Conservation (phyloP, 164 flowering plant species). For the Malania oleifera region DNA sequence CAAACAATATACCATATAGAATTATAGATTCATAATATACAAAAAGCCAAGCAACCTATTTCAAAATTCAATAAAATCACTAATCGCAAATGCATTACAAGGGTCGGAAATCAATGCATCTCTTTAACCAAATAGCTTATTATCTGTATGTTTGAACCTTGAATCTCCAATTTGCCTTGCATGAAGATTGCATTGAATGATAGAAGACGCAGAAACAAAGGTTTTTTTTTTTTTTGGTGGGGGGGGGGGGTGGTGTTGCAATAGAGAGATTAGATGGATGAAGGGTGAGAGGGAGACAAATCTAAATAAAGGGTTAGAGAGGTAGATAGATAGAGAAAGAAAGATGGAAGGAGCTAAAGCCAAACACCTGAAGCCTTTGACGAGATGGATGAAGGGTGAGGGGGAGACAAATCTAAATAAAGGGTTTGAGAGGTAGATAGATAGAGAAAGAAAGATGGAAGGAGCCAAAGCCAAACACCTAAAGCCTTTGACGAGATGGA, state of each 20-base stretch:
- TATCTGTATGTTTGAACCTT: conserved; percentile 9
- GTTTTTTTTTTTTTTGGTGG: too few species aligned
- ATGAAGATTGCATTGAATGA: conserved; percentile 1
- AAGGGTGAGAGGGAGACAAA: background rate
- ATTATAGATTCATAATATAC: background rate
- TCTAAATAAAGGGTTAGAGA: conserved; percentile 19
- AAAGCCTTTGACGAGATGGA: background rate
- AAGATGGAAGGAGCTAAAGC: conserved; percentile 4
- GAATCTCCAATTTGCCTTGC: conserved; percentile 11
- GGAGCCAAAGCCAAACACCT: conserved; percentile 2
- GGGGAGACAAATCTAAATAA: conserved; percentile 5
- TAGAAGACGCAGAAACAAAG: conserved; percentile 3
- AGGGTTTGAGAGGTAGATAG: conserved; percentile 17
- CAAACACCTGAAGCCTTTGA: background rate
- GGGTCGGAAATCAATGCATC: background rate
- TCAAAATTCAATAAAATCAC: conserved; percentile 1
- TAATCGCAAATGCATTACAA: conserved; percentile 11
- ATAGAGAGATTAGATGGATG: background rate
- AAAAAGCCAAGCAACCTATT: conserved; percentile 3
- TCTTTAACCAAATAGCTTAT: conserved; percentile 11
- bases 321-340: conserved; percentile 1
- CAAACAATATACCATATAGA: background rate
- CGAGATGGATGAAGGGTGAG: background rate
- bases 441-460: too few species aligned
- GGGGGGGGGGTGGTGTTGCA: too few species aligned